phyloP scores from a whole-genome alignment of 2,329 filamentous ascomycete genomes.

The Blastomyces gilchristii region DNA sequence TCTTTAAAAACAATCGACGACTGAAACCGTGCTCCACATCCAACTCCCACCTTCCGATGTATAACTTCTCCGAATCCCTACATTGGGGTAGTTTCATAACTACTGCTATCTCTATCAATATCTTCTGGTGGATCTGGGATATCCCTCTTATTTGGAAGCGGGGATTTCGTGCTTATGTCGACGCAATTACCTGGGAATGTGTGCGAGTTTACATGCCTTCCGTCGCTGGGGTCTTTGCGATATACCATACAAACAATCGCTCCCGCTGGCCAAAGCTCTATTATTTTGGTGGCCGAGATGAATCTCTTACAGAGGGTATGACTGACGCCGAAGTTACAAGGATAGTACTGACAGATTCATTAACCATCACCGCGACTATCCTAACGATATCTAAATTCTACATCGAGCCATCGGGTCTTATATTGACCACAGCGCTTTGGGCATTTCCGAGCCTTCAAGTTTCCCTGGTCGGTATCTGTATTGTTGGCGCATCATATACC shows the following conservation, averaged over 20 bases:
- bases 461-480: slow-evolving; percentile 5
- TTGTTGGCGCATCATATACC: slow-evolving; percentile 2
- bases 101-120: slow-evolving; percentile 2
- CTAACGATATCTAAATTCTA: slow-evolving; percentile 1
- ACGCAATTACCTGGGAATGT: slow-evolving; percentile 9
- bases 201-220: slow-evolving; percentile 5
- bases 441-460: slow-evolving; percentile 2
- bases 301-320: slow-evolving; percentile 1
- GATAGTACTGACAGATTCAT: slow-evolving; percentile 2
- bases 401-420: neutral
- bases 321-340: slow-evolving; percentile 2
- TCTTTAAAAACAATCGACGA: neutral
- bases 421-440: slow-evolving; percentile 3
- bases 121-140: slow-evolving; percentile 6
- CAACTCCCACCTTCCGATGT: neutral
- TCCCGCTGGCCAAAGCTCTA: slow-evolving; percentile 5
- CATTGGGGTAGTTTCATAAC: slow-evolving; percentile 1
- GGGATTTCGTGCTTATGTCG: slow-evolving; percentile 5
- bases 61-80: neutral
- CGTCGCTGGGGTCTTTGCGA: neutral
- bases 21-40: neutral
- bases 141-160: slow-evolving; percentile 3
- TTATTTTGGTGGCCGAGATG: slow-evolving; percentile 5
- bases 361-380: slow-evolving; percentile 2
- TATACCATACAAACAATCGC: slow-evolving; percentile 4